phyloP scores from a whole-genome alignment of 2,329 filamentous ascomycete genomes.

The Mycosphaerelloides madeirae region DNA sequence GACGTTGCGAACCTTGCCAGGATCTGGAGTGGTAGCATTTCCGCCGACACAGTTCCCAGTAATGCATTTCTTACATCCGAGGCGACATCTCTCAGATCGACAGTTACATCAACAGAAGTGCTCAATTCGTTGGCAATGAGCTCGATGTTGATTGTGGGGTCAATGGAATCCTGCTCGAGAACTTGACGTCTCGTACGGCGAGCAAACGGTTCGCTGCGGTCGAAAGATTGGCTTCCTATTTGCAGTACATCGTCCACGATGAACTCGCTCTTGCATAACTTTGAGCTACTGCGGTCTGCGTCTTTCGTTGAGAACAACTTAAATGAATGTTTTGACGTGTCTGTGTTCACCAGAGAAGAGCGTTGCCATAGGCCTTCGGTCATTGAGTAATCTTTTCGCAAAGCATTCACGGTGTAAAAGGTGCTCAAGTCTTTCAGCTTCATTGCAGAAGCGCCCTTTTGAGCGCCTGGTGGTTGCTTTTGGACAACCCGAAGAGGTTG shows the following conservation, averaged over 20 bases:
- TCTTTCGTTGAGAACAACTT: too few species aligned
- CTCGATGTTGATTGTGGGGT: background rate
- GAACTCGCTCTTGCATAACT: conserved; percentile 1
- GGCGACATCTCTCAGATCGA: conserved; percentile 1
- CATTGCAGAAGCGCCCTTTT: background rate
- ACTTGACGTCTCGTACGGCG: conserved; percentile 2
- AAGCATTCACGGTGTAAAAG: background rate
- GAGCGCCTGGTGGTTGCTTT: background rate
- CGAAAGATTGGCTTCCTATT: background rate
- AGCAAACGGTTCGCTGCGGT: background rate
- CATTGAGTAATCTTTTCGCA: background rate
- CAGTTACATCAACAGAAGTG: too few species aligned
- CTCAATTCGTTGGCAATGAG: background rate
- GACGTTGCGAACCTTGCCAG: conserved; percentile 3
- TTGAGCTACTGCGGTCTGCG: too few species aligned
- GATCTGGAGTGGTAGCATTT: conserved; percentile 8
- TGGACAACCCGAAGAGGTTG: background rate
- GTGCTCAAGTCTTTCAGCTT: background rate
- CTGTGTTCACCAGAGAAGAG: too few species aligned
- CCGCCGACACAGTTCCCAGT: background rate
- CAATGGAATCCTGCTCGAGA: background rate
- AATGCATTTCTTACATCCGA: background rate
- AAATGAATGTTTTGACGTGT: background rate
- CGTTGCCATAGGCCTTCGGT: background rate
- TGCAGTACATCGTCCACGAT: conserved; percentile 1